Base-by-base conservation (phyloP, 139 green algal genomes). In the Micractinium sp. region DNA sequence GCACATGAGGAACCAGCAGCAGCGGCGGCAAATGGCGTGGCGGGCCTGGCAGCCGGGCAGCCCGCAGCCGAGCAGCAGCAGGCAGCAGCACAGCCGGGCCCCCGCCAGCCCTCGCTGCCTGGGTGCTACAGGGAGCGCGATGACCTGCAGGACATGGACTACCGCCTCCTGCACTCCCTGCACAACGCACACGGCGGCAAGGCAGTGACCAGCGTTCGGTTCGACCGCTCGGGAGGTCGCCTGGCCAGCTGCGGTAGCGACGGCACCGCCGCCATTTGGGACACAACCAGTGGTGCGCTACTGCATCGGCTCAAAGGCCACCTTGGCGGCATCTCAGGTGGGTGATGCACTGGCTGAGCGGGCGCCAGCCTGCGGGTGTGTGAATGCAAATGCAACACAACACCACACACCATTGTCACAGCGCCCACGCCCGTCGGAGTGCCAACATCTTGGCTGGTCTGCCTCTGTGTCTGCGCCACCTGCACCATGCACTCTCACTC, bases 211-310 rank as follows among this genome's bases (percentile, higher is more conserved):
- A 87, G 73, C 31, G 91, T 97, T 2, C 92, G 92, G n/a, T 97
- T 96, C 61, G 88, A 85, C 14, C 35, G 5, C 53, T 85, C 93
- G 29, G 95, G 93, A 5, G 3, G 12, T 2, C 73, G 90, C 20
- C 82, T 99, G 22, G 96, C 95, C 9, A 96, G 93, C 38, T 95
- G 93, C 0, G 95, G 93, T 22, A 95, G 93, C 27, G 97, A 99
- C 88, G 90, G 82, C 16, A 97, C 92, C 0, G 86, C 94, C 15
- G 90, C 91, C 29, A 60, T 99, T 1, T 99, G 96, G 96, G 81
- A 95, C 69, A 15, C 90, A 0, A 23, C 83, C 19, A 94, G 88
- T 20, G 96, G 95, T 2, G 31, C 78, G 35, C 60, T 87, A 27
- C n/a, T 93, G 41, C 78, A 53, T 5, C 93, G 82, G 5, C 81